A percentile compares a stretch with the other conserved stretches of the same genome.
Conservation (phyloP, 1,284 basidiomycete genomes). For the Ustilago xerochloae region DNA sequence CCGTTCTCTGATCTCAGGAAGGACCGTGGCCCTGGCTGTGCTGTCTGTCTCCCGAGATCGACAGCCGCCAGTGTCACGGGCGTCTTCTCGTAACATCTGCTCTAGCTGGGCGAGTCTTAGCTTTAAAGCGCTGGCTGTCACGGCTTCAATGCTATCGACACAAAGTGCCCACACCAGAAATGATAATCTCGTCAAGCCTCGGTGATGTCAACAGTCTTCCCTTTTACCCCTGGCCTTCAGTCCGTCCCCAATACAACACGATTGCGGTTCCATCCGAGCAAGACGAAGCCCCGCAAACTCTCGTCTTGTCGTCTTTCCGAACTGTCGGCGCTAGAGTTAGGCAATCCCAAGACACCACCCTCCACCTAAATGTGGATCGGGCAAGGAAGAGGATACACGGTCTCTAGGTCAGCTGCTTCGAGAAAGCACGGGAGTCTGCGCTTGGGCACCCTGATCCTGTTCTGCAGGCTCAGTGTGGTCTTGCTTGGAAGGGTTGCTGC, state of each 20-base stretch:
- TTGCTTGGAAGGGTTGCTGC: slow-evolving; percentile 1
- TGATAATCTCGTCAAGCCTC: slow-evolving; percentile 48
- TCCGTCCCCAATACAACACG: slow-evolving; percentile 3
- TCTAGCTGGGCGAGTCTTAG: slow-evolving; percentile 57
- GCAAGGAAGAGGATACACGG: slow-evolving; percentile 51
- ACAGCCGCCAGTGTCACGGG: slow-evolving; percentile 13
- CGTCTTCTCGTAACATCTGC: slow-evolving; percentile 40
- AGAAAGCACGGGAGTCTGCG: slow-evolving; percentile 12
- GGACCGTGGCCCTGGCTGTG: slow-evolving; percentile 17
- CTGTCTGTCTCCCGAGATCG: neutral
- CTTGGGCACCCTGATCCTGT: slow-evolving; percentile 27
- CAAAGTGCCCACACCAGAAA: slow-evolving; percentile 56
- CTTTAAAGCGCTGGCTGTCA: slow-evolving; percentile 48
- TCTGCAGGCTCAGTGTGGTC: slow-evolving; percentile 14
- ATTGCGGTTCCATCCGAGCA: neutral
- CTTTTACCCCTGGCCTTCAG: neutral
- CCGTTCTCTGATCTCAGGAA: slow-evolving; percentile 40
- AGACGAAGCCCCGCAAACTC: slow-evolving; percentile 27
- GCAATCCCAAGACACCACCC: slow-evolving; percentile 51
- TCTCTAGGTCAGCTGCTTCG: slow-evolving; percentile 32
- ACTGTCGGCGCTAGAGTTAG: slow-evolving; percentile 21
- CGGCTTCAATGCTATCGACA: slow-evolving; percentile 16
- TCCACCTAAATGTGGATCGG: slow-evolving; percentile 32
- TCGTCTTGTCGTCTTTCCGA: slow-evolving; percentile 14
- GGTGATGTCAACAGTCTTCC: slow-evolving; percentile 13